These are phyloP conservation scores for Cyclocybe aegerita DNA, from an alignment of 768 basidiomycete genomes.

Conservation along the genomic window DNA sequence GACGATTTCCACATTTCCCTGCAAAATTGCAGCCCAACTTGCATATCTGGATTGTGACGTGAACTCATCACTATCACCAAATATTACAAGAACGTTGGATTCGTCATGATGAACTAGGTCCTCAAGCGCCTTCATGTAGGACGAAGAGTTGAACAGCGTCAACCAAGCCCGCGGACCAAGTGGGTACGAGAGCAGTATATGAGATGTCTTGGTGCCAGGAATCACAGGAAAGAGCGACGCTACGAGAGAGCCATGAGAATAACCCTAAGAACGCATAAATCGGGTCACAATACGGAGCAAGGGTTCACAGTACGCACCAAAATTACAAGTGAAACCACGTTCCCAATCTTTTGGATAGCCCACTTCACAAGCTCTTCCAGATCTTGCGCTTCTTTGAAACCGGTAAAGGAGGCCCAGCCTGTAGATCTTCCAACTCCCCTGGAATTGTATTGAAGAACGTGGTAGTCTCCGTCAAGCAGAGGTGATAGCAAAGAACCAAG, in stretches of 20 bases:
- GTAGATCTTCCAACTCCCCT: conserved; percentile 75
- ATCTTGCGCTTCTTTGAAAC: conserved; percentile 68
- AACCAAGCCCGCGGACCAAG: conserved; percentile 64
- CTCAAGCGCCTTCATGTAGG: conserved; percentile 52
- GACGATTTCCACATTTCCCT: conserved; percentile 29
- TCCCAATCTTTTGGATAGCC: conserved; percentile 41
- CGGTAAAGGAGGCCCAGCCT: conserved; percentile 74
- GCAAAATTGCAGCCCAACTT: conserved; percentile 49
- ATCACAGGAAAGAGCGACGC: conserved; percentile 63
- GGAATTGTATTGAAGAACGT: conserved; percentile 73
- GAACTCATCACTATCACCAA: conserved; percentile 73
- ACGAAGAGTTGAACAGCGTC: conserved; percentile 62
- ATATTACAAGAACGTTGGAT: conserved; percentile 59
- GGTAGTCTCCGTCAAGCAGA: conserved; percentile 46
- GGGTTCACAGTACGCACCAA: conserved; percentile 43
- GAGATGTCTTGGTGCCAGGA: conserved; percentile 50
- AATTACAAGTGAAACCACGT: conserved; percentile 53
- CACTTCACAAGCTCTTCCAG: conserved; percentile 61
- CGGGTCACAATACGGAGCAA: not conserved
- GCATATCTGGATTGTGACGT: conserved; percentile 56
- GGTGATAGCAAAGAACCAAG: conserved; percentile 23
- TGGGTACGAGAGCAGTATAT: conserved; percentile 78
- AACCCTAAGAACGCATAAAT: conserved; percentile 28
- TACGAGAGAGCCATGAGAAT: conserved; percentile 79
- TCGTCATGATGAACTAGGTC: conserved; percentile 44